Conservation (phyloP, 2,329 filamentous ascomycete species). For the Curvularia spicifera region DNA sequence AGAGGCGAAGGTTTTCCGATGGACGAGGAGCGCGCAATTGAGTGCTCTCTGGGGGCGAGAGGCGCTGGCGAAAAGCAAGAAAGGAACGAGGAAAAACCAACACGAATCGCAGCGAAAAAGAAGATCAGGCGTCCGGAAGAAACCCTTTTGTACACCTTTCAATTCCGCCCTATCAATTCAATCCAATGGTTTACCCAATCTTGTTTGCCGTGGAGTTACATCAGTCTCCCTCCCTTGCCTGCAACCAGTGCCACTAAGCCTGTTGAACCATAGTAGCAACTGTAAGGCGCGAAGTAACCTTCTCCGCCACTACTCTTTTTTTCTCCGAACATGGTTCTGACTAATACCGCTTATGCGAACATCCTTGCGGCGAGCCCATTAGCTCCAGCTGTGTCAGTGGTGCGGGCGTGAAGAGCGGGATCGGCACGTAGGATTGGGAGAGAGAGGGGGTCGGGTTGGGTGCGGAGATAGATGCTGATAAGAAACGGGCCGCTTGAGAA, state of each 20-base stretch:
- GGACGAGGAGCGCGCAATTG: not conserved
- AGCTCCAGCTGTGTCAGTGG: conserved; percentile 11
- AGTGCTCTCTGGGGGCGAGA: not conserved
- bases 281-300: conserved; percentile 22
- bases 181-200: conserved; percentile 9
- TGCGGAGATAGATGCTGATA: conserved; percentile 18
- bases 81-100: not conserved
- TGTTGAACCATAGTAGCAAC: conserved; percentile 1
- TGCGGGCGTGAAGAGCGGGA: conserved; percentile 17
- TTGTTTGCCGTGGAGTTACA: conserved; percentile 26
- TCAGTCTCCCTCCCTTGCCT: conserved; percentile 7
- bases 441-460: conserved; percentile 7
- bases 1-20: not conserved
- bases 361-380: not conserved
- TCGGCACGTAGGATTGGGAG: conserved; percentile 11
- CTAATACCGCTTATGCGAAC: conserved; percentile 13
- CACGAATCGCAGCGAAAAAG: not conserved
- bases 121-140: not conserved
- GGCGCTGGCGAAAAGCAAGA: not conserved
- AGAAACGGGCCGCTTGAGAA: conserved; percentile 15
- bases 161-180: not conserved
- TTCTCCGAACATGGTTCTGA: conserved; percentile 1
- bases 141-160: conserved; percentile 17
- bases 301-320: conserved; percentile 15
- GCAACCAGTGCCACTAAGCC: not conserved